A percentile compares a stretch with the other conserved stretches of the same genome.
phyloP scores from a whole-genome alignment of 2,329 filamentous ascomycete species.

The Ascochyta viciae-villosae region DNA sequence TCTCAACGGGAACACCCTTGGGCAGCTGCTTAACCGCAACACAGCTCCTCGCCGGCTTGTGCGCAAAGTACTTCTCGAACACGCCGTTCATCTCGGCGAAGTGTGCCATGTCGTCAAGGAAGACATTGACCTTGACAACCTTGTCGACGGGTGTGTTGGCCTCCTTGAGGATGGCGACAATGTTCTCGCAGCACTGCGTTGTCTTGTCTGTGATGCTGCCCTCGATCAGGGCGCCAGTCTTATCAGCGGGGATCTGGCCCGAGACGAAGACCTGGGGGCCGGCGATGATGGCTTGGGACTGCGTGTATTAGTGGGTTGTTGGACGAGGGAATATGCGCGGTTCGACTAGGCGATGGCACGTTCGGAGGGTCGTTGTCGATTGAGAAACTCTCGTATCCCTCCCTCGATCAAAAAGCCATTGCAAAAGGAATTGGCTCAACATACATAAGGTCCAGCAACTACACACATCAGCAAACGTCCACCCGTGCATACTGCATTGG shows the following conservation, averaged over 20 bases:
- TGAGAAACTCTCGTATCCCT: no score
- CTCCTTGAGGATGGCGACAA: slow-evolving; percentile 81
- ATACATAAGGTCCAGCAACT: slow-evolving; percentile 55
- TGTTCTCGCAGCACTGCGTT: slow-evolving; percentile 76
- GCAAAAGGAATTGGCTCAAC: slow-evolving; percentile 23
- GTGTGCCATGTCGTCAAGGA: slow-evolving; percentile 88
- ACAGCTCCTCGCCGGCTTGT: slow-evolving; percentile 88
- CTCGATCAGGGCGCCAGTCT: slow-evolving; percentile 65
- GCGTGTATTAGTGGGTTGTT: not conserved
- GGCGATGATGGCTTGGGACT: slow-evolving; percentile 69
- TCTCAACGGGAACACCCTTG: slow-evolving; percentile 86
- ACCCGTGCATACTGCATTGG: not conserved
- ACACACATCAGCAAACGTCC: not conserved
- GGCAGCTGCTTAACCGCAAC: slow-evolving; percentile 90
- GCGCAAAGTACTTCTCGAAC: slow-evolving; percentile 81
- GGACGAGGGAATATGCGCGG: no score
- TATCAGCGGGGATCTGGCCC: slow-evolving; percentile 77
- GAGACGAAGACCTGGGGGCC: slow-evolving; percentile 74
- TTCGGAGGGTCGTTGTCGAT: no score
- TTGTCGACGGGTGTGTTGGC: slow-evolving; percentile 79
- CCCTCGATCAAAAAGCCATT: not conserved
- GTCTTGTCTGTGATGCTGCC: slow-evolving; percentile 74
- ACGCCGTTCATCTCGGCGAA: slow-evolving; percentile 87
- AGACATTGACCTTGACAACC: slow-evolving; percentile 83
- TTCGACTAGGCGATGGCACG: no score